Evolutionary conservation across 2,329 filamentous ascomycete genomes (phyloP).

Genomic region (Claviceps fusiformis): DNA sequence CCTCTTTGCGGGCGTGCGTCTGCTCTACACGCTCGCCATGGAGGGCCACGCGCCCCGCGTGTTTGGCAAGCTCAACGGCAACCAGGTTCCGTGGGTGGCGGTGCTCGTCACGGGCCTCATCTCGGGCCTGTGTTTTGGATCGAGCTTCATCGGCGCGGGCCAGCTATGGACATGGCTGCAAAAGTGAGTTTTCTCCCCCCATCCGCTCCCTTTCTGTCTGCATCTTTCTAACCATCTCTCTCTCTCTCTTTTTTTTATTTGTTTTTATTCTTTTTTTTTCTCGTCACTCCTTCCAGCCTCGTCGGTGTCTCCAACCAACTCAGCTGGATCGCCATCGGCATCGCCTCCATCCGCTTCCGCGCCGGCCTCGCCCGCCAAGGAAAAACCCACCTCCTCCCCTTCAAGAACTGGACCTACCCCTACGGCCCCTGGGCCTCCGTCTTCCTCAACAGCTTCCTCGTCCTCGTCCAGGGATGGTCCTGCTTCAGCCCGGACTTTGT

Average conservation of each 20-base stretch:
- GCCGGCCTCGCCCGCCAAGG: constrained; percentile 40
- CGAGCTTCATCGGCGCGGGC: constrained; percentile 51
- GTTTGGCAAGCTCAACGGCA: constrained; percentile 27
- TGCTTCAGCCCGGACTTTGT: constrained; percentile 47
- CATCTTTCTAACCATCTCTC: background rate
- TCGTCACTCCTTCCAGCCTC: constrained; percentile 24
- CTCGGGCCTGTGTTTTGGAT: constrained; percentile 48
- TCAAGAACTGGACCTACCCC: constrained; percentile 55
- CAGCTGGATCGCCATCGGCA: constrained; percentile 50
- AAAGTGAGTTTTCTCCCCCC: constrained; percentile 28
- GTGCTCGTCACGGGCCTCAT: constrained; percentile 40
- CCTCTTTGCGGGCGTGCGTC: constrained; percentile 20
- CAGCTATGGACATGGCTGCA: constrained; percentile 55
- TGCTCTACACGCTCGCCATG: constrained; percentile 23
- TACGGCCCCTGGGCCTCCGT: constrained; percentile 44
- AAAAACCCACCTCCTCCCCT: constrained; percentile 47
- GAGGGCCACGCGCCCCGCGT: constrained; percentile 40
- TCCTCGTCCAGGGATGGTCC: constrained; percentile 50
- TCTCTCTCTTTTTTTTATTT: background rate
- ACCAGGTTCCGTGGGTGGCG: constrained; percentile 25
- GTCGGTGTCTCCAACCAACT: constrained; percentile 56
- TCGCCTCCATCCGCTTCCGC: constrained; percentile 53
- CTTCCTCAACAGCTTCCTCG: constrained; percentile 42
- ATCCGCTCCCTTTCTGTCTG: too few relatives aligned
- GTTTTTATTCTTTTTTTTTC: background rate